Base-by-base conservation (phyloP, 2,329 filamentous ascomycete species). In the Nemania sp. region DNA sequence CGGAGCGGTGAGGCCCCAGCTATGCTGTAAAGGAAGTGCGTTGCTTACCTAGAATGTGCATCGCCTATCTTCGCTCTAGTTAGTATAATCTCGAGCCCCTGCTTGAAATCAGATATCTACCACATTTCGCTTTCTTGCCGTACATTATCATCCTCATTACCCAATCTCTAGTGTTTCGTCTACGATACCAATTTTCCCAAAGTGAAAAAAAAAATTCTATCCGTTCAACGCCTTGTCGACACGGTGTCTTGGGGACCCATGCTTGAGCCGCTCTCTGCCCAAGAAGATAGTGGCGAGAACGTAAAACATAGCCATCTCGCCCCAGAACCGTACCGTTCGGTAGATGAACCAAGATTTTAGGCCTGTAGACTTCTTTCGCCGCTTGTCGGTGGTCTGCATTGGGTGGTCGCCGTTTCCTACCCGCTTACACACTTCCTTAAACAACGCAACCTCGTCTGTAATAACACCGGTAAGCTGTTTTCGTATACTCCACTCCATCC, bases 401-500 rank as follows among this genome's bases (percentile, higher is more conserved):
- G 43, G 43, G 31, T 17, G 46, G 34, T 40, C 48, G 23, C 15
- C 37, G 22, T 48, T 31, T n/a, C 39, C 31, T 15, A 58, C 39
- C 5, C 71, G 63, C 41, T 76, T 65, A 57, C 81, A 83, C 2
- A 90, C 78, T 39, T 86, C 80, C 20, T 85, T 67, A 65, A 86
- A 93, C 60, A 80, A 71, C 66, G 80, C 80, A 1, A 90, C 89
- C 62, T 96, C 86, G 66, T 97, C 92, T 0, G 91, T 96, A 48
- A 96, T 86, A 4, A 96, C 87, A 1, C 90, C 92, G 63, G 96
- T 89, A 1, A 96, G 74, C n/a, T 54, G 64, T 36, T 81, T 73
- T 23, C 77, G 72, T 28, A 96, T 83, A 59, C 84, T 81, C 90
- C 91, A 96, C 63, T 84, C 80, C 92, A 97, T 97, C 72, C 84